Percentiles rank a stretch among this genome's conserved stretches.
These are phyloP conservation scores for Globisporangium irregulare DNA, from an alignment of 352 stramenopile species.

Conservation along the genomic window DNA sequence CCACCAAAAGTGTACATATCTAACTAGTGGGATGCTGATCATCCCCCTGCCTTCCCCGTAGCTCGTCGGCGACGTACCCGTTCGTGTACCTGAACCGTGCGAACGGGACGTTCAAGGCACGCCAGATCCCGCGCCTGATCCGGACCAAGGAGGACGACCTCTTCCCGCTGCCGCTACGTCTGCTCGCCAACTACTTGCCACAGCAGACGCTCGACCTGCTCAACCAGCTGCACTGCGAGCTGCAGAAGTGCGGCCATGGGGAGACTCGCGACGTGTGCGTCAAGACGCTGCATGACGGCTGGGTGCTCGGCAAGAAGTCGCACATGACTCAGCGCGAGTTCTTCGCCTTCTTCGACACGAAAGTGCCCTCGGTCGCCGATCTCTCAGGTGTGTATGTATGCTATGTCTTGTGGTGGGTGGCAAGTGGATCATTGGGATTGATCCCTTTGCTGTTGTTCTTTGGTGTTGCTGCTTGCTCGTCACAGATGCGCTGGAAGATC, in stretches of 20 bases:
- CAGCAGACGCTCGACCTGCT: slow-evolving; percentile 31
- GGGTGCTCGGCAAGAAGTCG: slow-evolving; percentile 53
- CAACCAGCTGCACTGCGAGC: slow-evolving; percentile 37
- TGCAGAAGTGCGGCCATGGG: slow-evolving; percentile 25
- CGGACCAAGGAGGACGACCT: slow-evolving; percentile 47
- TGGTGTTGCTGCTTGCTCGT: background rate
- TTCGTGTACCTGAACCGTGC: slow-evolving; percentile 63
- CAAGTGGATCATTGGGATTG: background rate
- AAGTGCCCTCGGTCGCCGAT: slow-evolving; percentile 50
- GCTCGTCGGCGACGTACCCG: slow-evolving; percentile 19
- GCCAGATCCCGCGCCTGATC: slow-evolving; percentile 49
- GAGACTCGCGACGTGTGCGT: slow-evolving; percentile 50
- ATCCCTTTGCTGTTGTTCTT: background rate
- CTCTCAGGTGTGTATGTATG: slow-evolving; percentile 32
- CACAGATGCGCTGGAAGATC: slow-evolving; percentile 42
- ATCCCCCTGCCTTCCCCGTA: background rate
- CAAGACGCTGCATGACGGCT: slow-evolving; percentile 53
- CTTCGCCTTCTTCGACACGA: slow-evolving; percentile 63
- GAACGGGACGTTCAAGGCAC: slow-evolving; percentile 48
- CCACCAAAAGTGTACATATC: background rate
- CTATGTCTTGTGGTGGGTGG: background rate
- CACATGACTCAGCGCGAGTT: slow-evolving; percentile 44
- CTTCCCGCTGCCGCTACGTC: slow-evolving; percentile 38
- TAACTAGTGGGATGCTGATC: background rate
- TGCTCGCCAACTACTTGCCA: slow-evolving; percentile 51